Conservation (phyloP, 2,329 filamentous ascomycete species). For the Monosporascus sp. region DNA sequence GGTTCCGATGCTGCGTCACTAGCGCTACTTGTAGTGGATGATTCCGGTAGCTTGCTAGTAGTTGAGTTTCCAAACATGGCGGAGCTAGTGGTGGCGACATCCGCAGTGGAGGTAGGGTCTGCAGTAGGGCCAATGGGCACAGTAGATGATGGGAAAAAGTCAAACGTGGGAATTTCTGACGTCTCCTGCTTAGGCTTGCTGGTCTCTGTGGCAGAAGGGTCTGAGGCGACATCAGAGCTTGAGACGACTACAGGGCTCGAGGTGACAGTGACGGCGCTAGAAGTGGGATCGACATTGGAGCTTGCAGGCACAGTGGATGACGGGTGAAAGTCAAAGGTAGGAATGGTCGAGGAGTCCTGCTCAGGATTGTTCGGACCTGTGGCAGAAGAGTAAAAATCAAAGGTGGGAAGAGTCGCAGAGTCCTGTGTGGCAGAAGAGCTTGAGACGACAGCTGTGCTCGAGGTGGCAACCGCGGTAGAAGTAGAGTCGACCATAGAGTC, state of each 20-base stretch:
- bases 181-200: background rate
- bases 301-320: background rate
- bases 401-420: background rate
- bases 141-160: constrained; percentile 1
- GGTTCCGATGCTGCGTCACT: background rate
- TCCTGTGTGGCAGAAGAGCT: too few relatives aligned
- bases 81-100: constrained; percentile 1
- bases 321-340: background rate
- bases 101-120: background rate
- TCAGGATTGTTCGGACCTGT: background rate
- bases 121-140: constrained; percentile 4
- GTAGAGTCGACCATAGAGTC: background rate
- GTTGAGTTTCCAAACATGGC: background rate
- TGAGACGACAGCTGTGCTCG: too few relatives aligned
- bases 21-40: too few relatives aligned
- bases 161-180: background rate
- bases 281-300: background rate
- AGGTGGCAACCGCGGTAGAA: background rate
- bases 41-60: too few relatives aligned
- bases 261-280: too few relatives aligned
- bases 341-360: background rate
- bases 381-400: constrained; percentile 1
- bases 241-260: too few relatives aligned
- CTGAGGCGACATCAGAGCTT: too few relatives aligned
- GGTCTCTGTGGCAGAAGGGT: background rate